phyloP scores from a whole-genome alignment of 148 eudicot species.

The Chenopodium berlandieri region DNA sequence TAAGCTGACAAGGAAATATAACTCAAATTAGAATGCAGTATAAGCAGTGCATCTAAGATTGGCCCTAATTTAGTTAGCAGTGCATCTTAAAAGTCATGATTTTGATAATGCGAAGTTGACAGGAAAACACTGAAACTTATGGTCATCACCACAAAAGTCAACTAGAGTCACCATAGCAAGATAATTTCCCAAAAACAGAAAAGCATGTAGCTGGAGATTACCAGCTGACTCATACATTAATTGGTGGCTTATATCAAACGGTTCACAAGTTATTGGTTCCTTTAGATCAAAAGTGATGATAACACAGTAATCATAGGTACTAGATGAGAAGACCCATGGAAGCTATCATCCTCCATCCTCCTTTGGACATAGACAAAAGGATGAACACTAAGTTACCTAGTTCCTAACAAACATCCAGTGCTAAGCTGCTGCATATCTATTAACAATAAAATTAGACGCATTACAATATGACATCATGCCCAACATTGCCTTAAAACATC shows the following conservation, averaged over 20 bases:
- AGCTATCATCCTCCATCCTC: not conserved
- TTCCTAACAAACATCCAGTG: not conserved
- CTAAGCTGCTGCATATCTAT: not conserved
- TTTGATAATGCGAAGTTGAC: not conserved
- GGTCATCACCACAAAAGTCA: not conserved
- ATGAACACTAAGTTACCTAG: not conserved
- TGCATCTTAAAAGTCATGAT: not conserved
- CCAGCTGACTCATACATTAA: not conserved
- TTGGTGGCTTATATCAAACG: not conserved
- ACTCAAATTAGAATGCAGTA: constrained; percentile 7
- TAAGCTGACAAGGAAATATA: constrained; percentile 47
- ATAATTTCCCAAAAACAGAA: not conserved
- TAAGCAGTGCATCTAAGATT: not conserved
- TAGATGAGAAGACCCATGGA: not conserved
- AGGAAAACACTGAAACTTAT: not conserved
- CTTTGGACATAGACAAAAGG: not conserved
- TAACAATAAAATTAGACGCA: not conserved
- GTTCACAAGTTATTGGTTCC: not conserved
- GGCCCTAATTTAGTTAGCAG: too few species aligned
- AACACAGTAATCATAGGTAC: not conserved
- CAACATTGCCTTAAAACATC: not conserved
- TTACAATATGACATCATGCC: not conserved
- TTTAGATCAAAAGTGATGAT: not conserved
- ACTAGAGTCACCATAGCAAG: not conserved
- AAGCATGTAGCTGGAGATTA: not conserved